These are phyloP conservation scores for Phyllosticta ampelicida DNA, from an alignment of 2,329 filamentous ascomycete species.

Conservation along the genomic window DNA sequence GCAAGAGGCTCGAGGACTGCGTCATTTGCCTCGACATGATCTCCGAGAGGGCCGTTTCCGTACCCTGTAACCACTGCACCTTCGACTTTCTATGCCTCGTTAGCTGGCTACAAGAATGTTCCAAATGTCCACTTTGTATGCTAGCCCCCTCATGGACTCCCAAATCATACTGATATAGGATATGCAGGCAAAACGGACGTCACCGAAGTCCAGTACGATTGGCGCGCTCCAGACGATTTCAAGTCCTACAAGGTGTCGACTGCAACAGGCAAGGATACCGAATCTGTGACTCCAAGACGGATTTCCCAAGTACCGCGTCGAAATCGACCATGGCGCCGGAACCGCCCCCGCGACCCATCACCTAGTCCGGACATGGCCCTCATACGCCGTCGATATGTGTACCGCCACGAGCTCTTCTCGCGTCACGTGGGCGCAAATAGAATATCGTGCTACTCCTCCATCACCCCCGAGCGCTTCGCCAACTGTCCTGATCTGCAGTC, in stretches of 20 bases:
- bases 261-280: conserved; percentile 12
- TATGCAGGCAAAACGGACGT: conserved; percentile 41
- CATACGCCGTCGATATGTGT: conserved; percentile 57
- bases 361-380: conserved; percentile 34
- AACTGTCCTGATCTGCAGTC: conserved; percentile 57
- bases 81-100: conserved; percentile 81
- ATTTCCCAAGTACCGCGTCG: conserved; percentile 12
- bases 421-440: conserved; percentile 74
- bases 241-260: conserved; percentile 48
- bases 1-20: conserved; percentile 45
- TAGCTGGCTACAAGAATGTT: conserved; percentile 66
- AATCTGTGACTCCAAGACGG: not conserved
- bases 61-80: conserved; percentile 66
- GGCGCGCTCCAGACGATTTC: conserved; percentile 40
- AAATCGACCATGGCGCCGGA: conserved; percentile 14
- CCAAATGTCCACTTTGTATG: conserved; percentile 69
- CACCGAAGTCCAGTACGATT: conserved; percentile 54
- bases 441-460: conserved; percentile 62
- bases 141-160: not conserved
- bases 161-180: conserved; percentile 4
- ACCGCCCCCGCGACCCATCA: conserved; percentile 5
- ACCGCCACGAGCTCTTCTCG: conserved; percentile 61
- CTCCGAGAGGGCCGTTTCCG: conserved; percentile 58
- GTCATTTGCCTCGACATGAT: conserved; percentile 79
- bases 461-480: conserved; percentile 57